Conservation (phyloP, 805 yeast genomes). For the Metschnikowia aberdeeniae region DNA sequence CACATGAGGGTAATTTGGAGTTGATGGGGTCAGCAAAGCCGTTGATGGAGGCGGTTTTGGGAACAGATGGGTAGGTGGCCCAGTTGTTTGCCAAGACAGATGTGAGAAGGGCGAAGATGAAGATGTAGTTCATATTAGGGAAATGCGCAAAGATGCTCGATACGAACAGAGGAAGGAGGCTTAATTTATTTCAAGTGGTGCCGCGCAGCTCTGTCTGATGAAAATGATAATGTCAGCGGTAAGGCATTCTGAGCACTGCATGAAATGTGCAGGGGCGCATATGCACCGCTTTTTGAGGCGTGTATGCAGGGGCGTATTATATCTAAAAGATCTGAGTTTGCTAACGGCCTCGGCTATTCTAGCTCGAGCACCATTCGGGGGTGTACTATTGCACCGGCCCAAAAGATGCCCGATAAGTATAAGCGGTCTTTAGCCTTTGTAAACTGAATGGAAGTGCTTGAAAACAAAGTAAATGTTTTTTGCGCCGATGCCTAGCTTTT, state of each 20-base stretch:
- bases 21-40: conserved; percentile 48
- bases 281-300: neutral
- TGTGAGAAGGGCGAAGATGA: conserved; percentile 7
- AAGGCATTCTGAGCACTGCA: neutral
- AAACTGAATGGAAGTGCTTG: neutral
- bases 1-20: conserved; percentile 38
- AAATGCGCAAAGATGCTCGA: too few relatives aligned
- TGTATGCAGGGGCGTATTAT: neutral
- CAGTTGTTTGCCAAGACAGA: conserved; percentile 29
- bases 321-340: neutral
- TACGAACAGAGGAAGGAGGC: neutral
- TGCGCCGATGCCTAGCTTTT: conserved; percentile 4
- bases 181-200: neutral
- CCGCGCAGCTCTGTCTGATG: neutral
- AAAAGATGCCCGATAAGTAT: too few relatives aligned
- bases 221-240: conserved; percentile 1
- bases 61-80: conserved; percentile 44
- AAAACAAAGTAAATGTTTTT: neutral
- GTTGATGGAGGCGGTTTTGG: conserved; percentile 44
- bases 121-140: conserved; percentile 1
- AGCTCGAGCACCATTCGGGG: too few relatives aligned
- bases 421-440: too few relatives aligned
- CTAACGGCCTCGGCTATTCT: too few relatives aligned
- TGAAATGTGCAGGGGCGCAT: neutral
- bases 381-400: too few relatives aligned